phyloP scores from a whole-genome alignment of 768 basidiomycete species.

The Floccularia luteovirens region DNA sequence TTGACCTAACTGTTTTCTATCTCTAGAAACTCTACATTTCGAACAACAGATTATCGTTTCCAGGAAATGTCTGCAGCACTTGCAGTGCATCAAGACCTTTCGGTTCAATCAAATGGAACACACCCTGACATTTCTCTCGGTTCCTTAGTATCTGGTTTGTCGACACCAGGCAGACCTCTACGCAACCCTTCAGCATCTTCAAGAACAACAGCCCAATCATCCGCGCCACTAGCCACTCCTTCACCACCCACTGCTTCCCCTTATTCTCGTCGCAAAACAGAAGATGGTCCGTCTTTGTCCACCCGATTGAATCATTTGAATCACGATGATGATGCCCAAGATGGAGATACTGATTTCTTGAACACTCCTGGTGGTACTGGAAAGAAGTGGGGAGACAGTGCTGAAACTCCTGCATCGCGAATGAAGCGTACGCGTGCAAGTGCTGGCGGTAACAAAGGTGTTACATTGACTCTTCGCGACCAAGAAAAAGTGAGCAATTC shows the following conservation, averaged over 20 bases:
- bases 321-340: conserved; percentile 25
- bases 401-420: conserved; percentile 43
- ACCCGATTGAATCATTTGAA: conserved; percentile 25
- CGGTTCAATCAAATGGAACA: conserved; percentile 32
- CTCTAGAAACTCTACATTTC: too few species aligned
- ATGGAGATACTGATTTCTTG: conserved; percentile 35
- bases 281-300: conserved; percentile 29
- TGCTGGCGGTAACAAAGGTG: conserved; percentile 31
- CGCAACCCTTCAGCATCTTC: conserved; percentile 45
- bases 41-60: too few species aligned
- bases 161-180: conserved; percentile 37
- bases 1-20: too few species aligned
- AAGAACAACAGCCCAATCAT: conserved; percentile 43
- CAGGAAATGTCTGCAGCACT: conserved; percentile 43
- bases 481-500: conserved; percentile 79
- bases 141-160: conserved; percentile 45
- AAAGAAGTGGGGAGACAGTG: conserved; percentile 32
- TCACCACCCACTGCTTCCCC: conserved; percentile 30
- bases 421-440: conserved; percentile 33
- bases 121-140: conserved; percentile 58
- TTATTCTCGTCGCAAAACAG: conserved; percentile 27
- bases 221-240: conserved; percentile 41
- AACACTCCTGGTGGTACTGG: conserved; percentile 47
- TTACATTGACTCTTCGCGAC: conserved; percentile 77
- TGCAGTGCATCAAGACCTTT: conserved; percentile 28